These are phyloP conservation scores for Mortierella sp. DNA, from an alignment of 371 early-diverging fungal species.

Conservation along the genomic window DNA sequence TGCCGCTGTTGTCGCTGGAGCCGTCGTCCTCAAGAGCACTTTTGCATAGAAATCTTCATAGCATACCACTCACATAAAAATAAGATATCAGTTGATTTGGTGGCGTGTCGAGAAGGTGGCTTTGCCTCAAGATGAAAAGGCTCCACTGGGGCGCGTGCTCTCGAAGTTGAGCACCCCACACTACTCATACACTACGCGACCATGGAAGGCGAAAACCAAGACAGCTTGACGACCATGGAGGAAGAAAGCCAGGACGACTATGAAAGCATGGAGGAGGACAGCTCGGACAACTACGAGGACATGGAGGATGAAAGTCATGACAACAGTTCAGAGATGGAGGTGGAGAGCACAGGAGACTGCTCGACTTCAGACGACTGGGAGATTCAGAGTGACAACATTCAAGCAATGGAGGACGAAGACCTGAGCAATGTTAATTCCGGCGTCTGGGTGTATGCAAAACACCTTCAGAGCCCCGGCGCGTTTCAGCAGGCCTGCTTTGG, in stretches of 20 bases:
- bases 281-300: neutral
- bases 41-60: slow-evolving; percentile 26
- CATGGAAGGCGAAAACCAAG: neutral
- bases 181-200: neutral
- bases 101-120: neutral
- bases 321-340: neutral
- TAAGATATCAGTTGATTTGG: neutral
- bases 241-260: neutral
- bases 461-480: slow-evolving; percentile 38
- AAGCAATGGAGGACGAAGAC: slow-evolving; percentile 23
- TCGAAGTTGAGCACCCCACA: neutral
- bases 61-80: neutral
- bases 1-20: slow-evolving; percentile 46
- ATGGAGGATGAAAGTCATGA: neutral
- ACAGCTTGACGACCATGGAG: neutral
- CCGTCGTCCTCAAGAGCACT: slow-evolving; percentile 34
- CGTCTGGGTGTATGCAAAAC: slow-evolving; percentile 41
- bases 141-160: neutral
- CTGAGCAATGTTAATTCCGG: neutral
- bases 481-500: slow-evolving; percentile 54
- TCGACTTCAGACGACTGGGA: neutral
- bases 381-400: neutral
- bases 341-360: neutral
- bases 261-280: neutral
- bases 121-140: neutral